Evolutionary conservation across 2,329 filamentous ascomycete species (phyloP), one percentile per base, ranked within the genome.

Genomic region (Phoma sp.): DNA sequence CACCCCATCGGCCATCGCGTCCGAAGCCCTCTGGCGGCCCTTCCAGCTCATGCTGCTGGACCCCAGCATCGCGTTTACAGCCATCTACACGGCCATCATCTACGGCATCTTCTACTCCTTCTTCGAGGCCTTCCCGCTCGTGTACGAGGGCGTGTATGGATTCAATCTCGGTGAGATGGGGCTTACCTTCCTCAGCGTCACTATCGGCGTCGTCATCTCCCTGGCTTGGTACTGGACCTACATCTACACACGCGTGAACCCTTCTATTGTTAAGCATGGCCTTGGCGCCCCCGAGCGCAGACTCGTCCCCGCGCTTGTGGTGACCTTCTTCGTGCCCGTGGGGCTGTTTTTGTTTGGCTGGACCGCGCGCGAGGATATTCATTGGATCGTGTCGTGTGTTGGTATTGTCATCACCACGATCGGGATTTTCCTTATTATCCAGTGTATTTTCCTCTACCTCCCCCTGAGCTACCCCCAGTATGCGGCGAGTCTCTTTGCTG

Each of bases 1-100:
- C 41, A 64, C 68, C 0, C 60, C 72, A 9, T 66, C 66, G 5
- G 72, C 77, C n/a, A 70, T 80, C 46, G 78, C 81, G 59, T 57
- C 73, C 13, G 54, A 85, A 87, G 4, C 85, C 86, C 25, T 75
- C 90, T 59, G 75, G 78, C 18, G 88, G 89, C 92, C 91, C 1
- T 89, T 96, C 76, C 89, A 95, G 77, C 86, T 96, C 7, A 84
- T 96, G 38, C 91, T 95, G 67, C 77, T 85, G 55, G 91, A 96
- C 75, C 86, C 90, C 24, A 95, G 96, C 68, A 90, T 96, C 47
- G 84, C 96, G 56, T 85, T 95, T 67, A 88, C 96, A 59, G 86
- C 88, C 1, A 65, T 96, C 1, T 96, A 96, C 79, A 95, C 93
- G 84, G 89, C 86, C 1, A 88, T 95, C 2, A 82, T 93, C 23